Conservation (phyloP, 2,329 filamentous ascomycete genomes). For the Alternaria solani region DNA sequence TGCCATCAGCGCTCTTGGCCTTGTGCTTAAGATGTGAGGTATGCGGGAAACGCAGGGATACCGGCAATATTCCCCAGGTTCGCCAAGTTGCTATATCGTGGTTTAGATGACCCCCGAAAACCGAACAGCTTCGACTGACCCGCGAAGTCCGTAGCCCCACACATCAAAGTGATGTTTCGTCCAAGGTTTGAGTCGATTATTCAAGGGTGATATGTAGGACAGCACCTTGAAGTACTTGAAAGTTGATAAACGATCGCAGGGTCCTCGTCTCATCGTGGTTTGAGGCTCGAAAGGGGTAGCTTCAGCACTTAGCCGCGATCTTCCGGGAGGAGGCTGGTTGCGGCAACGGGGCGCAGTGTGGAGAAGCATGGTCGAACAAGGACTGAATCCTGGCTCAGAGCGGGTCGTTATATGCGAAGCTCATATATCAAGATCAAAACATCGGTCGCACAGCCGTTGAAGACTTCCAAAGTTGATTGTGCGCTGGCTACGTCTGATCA, state of each 20-base stretch:
- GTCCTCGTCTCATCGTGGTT: constrained; percentile 10
- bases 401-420: constrained; percentile 34
- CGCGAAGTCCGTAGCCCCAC: neutral
- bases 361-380: constrained; percentile 21
- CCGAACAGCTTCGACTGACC: neutral
- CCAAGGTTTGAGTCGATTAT: neutral
- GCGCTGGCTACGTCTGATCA: constrained; percentile 23
- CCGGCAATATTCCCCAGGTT: constrained; percentile 18
- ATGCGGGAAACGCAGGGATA: constrained; percentile 23
- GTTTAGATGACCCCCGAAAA: constrained; percentile 1
- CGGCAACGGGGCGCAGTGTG: constrained; percentile 24
- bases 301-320: constrained; percentile 4
- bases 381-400: constrained; percentile 14
- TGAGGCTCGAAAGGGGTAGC: constrained; percentile 8
- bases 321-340: constrained; percentile 12
- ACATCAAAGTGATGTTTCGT: neutral
- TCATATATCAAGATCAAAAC: constrained; percentile 27
- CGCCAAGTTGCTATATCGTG: constrained; percentile 3
- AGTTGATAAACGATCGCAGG: neutral
- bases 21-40: constrained; percentile 29
- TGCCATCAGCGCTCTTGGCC: constrained; percentile 21
- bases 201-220: neutral
- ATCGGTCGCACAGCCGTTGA: constrained; percentile 21
- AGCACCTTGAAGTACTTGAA: neutral
- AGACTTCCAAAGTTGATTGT: constrained; percentile 25